A percentile compares a stretch with the other conserved stretches of the same genome.
These are phyloP conservation scores for Sporothrix euskadiensis DNA, from an alignment of 2,329 filamentous ascomycete genomes.

Conservation along the genomic window DNA sequence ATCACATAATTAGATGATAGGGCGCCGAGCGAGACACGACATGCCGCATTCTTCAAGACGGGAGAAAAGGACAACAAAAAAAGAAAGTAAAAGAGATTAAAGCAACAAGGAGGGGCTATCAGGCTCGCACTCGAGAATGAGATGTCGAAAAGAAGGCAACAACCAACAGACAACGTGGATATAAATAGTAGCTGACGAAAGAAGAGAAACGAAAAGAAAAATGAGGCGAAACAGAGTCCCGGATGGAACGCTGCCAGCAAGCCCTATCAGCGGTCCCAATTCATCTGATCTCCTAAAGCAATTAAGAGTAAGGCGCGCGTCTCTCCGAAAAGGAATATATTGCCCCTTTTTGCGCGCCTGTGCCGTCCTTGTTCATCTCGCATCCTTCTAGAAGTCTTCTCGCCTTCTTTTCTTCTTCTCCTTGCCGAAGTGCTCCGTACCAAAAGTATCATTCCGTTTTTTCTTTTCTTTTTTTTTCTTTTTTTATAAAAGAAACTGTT, in stretches of 20 bases:
- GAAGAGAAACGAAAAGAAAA: neutral
- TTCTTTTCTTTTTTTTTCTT: neutral
- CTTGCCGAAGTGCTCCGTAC: neutral
- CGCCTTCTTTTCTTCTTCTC: neutral
- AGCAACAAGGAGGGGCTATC: neutral
- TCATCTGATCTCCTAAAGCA: neutral
- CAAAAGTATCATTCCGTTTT: neutral
- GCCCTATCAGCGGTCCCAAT: neutral
- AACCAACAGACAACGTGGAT: neutral
- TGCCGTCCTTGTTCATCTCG: neutral
- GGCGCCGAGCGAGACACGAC: slow-evolving; percentile 7
- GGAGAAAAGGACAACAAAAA: neutral
- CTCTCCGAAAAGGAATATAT: neutral
- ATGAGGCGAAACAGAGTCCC: neutral
- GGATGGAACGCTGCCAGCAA: neutral
- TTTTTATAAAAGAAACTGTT: neutral
- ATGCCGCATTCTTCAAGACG: neutral
- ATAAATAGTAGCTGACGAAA: neutral
- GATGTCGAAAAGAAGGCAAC: neutral
- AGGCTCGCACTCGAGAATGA: neutral
- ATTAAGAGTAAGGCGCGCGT: neutral
- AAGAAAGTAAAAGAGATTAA: neutral
- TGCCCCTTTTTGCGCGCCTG: neutral
- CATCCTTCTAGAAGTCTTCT: slow-evolving; percentile 3
- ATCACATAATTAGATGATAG: neutral